phyloP scores from a whole-genome alignment of 768 basidiomycete genomes.

The Austroboletus festivus region DNA sequence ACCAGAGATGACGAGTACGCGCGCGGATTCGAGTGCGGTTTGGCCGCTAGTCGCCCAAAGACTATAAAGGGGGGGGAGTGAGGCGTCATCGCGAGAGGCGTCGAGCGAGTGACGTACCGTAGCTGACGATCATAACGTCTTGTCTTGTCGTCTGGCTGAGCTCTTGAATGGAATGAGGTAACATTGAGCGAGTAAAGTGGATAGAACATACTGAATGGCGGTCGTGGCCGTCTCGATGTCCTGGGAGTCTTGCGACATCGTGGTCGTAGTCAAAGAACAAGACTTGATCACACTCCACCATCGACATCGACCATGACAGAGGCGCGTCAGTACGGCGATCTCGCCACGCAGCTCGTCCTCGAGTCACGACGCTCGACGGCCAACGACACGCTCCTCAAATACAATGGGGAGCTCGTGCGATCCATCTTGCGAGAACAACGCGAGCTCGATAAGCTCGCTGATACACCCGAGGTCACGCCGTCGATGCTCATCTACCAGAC shows the following conservation, averaged over 20 bases:
- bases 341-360: conserved; percentile 81
- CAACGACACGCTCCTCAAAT: conserved; percentile 82
- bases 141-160: conserved; percentile 80
- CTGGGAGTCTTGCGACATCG: conserved; percentile 41
- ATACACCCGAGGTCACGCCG: conserved; percentile 47
- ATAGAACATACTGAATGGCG: conserved; percentile 33
- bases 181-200: background rate
- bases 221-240: conserved; percentile 47
- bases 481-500: conserved; percentile 85
- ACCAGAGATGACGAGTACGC: conserved; percentile 76
- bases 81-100: background rate
- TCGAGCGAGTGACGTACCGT: conserved; percentile 50
- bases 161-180: conserved; percentile 33
- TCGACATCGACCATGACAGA: conserved; percentile 39
- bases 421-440: conserved; percentile 88
- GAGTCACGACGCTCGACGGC: conserved; percentile 85
- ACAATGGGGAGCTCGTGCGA: conserved; percentile 87
- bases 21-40: conserved; percentile 77
- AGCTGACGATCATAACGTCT: conserved; percentile 94
- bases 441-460: conserved; percentile 65
- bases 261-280: conserved; percentile 15
- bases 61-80: conserved; percentile 34
- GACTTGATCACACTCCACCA: no score
- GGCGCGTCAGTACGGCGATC: conserved; percentile 74
- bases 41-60: conserved; percentile 96